Percentiles rank a stretch among this genome's conserved stretches.
phyloP scores from a whole-genome alignment of 176 grass and related monocot genomes.

The Avena atlantica region DNA sequence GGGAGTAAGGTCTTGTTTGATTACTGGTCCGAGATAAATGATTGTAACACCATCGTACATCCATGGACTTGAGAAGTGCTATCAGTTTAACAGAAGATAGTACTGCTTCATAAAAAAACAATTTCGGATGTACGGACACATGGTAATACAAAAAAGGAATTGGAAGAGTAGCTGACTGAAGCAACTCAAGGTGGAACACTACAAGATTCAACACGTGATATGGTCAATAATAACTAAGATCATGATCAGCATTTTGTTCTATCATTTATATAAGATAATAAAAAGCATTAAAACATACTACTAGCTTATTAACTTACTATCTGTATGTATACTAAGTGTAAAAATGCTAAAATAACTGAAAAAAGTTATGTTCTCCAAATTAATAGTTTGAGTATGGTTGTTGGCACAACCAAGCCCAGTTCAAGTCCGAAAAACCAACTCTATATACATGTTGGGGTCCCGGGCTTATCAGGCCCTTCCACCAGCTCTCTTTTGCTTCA shows the following conservation, averaged over 20 bases:
- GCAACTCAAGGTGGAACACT: neutral
- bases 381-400: neutral
- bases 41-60: neutral
- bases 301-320: neutral
- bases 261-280: neutral
- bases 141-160: constrained; percentile 1
- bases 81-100: neutral
- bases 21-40: neutral
- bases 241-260: neutral
- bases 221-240: neutral
- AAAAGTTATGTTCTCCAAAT: too few species aligned
- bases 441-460: too few species aligned
- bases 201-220: neutral
- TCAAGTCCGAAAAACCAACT: neutral
- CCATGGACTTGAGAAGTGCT: neutral
- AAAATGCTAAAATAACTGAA: neutral
- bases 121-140: neutral
- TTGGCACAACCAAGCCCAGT: neutral
- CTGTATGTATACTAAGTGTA: neutral
- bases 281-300: neutral
- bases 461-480: too few species aligned
- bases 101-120: neutral
- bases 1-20: neutral
- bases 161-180: neutral
- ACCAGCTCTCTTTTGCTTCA: too few species aligned